Evolutionary conservation across 1,139 yeast genomes (phyloP).

Genomic region (Suhomyces anneliseae): DNA sequence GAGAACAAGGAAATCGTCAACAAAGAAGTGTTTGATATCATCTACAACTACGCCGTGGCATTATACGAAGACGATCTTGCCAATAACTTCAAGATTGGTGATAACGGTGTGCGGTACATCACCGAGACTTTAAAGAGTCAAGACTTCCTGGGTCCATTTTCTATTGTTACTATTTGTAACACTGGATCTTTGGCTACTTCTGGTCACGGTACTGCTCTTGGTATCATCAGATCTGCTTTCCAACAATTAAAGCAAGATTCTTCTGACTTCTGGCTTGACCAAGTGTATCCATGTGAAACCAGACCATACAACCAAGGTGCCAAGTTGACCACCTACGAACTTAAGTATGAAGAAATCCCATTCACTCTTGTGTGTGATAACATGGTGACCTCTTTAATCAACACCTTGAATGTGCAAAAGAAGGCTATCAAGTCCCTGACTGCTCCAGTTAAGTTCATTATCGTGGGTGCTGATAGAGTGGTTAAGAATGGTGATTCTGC

Average conservation of each 20-base stretch:
- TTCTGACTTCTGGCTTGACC: slow-evolving; percentile 49
- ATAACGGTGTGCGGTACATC: slow-evolving; percentile 75
- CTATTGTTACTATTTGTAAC: slow-evolving; percentile 83
- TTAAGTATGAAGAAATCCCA: slow-evolving; percentile 82
- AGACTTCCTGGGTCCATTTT: slow-evolving; percentile 61
- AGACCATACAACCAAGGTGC: slow-evolving; percentile 98
- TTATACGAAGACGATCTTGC: slow-evolving; percentile 74
- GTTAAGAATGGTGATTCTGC: slow-evolving; percentile 94
- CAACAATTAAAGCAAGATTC: slow-evolving; percentile 32
- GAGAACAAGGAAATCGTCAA: slow-evolving; percentile 18
- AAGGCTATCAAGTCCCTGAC: slow-evolving; percentile 20
- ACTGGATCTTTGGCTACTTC: slow-evolving; percentile 94
- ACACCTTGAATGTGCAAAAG: slow-evolving; percentile 23
- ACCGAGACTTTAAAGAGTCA: slow-evolving; percentile 45
- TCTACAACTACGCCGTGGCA: slow-evolving; percentile 53
- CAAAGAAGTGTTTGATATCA: slow-evolving; percentile 33
- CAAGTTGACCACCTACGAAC: slow-evolving; percentile 85
- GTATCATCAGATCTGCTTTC: slow-evolving; percentile 77
- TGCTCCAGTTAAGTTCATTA: slow-evolving; percentile 77
- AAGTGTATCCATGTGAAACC: slow-evolving; percentile 88
- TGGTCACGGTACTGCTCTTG: slow-evolving; percentile 96
- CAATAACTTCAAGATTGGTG: slow-evolving; percentile 77
- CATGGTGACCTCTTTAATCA: slow-evolving; percentile 79
- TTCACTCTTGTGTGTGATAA: slow-evolving; percentile 87
- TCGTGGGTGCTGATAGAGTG: slow-evolving; percentile 98